Base-by-base conservation (phyloP, 2,329 filamentous ascomycete species). In the Stagonosporopsis tanaceti region DNA sequence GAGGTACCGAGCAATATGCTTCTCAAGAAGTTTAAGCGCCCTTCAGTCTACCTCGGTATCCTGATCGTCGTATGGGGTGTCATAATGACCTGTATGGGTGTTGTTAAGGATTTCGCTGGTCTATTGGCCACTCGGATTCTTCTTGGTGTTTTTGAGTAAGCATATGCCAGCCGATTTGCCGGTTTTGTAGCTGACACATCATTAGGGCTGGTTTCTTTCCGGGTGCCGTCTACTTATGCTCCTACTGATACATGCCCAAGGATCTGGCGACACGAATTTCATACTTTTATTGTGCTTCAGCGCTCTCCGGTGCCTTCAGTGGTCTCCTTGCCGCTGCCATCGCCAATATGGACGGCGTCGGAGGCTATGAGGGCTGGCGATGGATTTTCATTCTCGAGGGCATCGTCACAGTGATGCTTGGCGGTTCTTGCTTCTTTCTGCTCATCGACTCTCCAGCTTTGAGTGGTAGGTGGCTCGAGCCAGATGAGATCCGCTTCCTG, bases 321-420 rank as follows among this genome's bases (percentile, higher is more conserved):
- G 79, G 80, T 14, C 69, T 81, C 6, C 68, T 80, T 2, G 77
- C 75, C 2, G 76, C 73, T 3, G 77, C 68, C 4, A 72, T 77
- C 12, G 71, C 68, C 3, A 70, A 71, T 15, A 71, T 81, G 57
- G 71, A 79, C 22, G 77, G 77, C 5, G 66, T 71, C 0, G 71
- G 72, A 11, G 79, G 79, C 4, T 64, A 81, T 3, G 68, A 71
- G 27, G 75, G 76, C 0, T 82, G 80, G 77, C 65, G 75, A 47
- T 80, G 77, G 77, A 71, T 80, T 6, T 81, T 80, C 52, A 70
- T 80, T 7, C 71, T 80, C 3, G 78, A 80, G 59, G 78, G 77
- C 0, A 69, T 73, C 0, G 69, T 68, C 1, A 79, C 76, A 2
- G 64, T 71, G 20, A 15, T 58, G 1, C 61, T 71, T 15, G 68